Conservation (phyloP, 768 basidiomycete genomes). For the Trametes villosa region DNA sequence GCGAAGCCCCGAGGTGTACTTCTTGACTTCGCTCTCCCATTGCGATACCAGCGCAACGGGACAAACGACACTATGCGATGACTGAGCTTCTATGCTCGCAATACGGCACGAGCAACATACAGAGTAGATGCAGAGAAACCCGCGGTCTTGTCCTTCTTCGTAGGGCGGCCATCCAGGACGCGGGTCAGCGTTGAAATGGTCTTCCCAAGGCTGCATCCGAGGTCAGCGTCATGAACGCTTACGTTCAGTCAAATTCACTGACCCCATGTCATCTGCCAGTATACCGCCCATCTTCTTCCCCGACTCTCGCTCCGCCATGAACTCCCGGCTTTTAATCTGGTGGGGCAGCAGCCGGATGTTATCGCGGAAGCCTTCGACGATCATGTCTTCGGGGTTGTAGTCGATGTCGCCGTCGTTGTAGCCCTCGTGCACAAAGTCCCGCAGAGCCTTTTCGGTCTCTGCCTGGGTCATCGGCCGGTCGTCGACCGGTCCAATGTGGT, state of each 20-base stretch:
- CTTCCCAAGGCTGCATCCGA: constrained; percentile 65
- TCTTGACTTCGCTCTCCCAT: constrained; percentile 86
- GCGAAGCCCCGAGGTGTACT: constrained; percentile 64
- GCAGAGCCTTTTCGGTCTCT: constrained; percentile 31
- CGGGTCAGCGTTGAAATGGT: constrained; percentile 90
- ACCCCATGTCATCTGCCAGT: constrained; percentile 92
- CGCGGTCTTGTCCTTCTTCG: constrained; percentile 66
- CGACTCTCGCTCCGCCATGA: constrained; percentile 87
- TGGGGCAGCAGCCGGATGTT: constrained; percentile 79
- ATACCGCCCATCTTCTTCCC: constrained; percentile 86
- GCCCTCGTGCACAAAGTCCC: constrained; percentile 37
- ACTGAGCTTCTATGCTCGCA: not conserved
- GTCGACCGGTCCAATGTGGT: constrained; percentile 27
- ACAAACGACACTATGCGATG: constrained; percentile 69
- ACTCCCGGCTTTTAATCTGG: constrained; percentile 81
- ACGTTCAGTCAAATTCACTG: constrained; percentile 21
- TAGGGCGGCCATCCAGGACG: constrained; percentile 81
- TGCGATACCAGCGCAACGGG: constrained; percentile 88
- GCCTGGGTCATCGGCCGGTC: constrained; percentile 25
- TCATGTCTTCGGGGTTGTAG: constrained; percentile 66
- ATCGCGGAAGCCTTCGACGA: constrained; percentile 77
- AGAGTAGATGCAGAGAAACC: constrained; percentile 76
- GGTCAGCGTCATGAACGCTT: constrained; percentile 1
- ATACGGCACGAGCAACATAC: constrained; percentile 45
- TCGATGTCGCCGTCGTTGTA: constrained; percentile 40